phyloP scores from a whole-genome alignment of 495 filamentous ascomycete species.

The Glonium stellatum region DNA sequence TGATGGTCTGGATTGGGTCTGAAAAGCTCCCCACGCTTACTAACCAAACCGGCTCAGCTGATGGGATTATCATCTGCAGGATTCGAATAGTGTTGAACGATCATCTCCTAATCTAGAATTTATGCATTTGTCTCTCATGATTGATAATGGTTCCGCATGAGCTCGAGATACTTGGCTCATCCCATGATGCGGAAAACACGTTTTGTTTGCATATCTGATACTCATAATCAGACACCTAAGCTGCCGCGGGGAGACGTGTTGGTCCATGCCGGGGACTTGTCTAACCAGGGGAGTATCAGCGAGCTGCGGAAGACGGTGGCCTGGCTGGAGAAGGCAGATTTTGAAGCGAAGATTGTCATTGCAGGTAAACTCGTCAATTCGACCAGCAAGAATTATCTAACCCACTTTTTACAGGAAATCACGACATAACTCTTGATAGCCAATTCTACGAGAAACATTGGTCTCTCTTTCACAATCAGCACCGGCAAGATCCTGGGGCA shows the following conservation, averaged over 20 bases:
- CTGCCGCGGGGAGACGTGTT: conserved; percentile 54
- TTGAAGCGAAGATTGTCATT: conserved; percentile 52
- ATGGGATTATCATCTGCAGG: no score
- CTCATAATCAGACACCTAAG: conserved; percentile 51
- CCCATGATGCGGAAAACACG: conserved; percentile 42
- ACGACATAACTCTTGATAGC: conserved; percentile 67
- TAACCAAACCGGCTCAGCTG: no score
- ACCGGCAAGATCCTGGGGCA: conserved; percentile 48
- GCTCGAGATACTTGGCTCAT: not conserved
- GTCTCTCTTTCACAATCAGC: conserved; percentile 51
- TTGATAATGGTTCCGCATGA: conserved; percentile 1
- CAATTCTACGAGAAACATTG: conserved; percentile 55
- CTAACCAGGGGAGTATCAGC: conserved; percentile 48
- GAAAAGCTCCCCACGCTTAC: no score
- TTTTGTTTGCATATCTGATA: conserved; percentile 57
- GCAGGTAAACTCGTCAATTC: conserved; percentile 41
- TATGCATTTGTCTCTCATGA: no score
- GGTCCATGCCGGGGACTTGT: conserved; percentile 56
- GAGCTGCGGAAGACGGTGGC: conserved; percentile 49
- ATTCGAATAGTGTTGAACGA: no score
- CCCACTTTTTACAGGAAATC: conserved; percentile 52
- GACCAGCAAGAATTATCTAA: not conserved
- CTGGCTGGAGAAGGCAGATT: conserved; percentile 52
- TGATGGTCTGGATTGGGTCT: no score
- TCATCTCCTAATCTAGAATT: no score